phyloP scores from a whole-genome alignment of 176 grass and related monocot species.

The Cymbopogon citratus region DNA sequence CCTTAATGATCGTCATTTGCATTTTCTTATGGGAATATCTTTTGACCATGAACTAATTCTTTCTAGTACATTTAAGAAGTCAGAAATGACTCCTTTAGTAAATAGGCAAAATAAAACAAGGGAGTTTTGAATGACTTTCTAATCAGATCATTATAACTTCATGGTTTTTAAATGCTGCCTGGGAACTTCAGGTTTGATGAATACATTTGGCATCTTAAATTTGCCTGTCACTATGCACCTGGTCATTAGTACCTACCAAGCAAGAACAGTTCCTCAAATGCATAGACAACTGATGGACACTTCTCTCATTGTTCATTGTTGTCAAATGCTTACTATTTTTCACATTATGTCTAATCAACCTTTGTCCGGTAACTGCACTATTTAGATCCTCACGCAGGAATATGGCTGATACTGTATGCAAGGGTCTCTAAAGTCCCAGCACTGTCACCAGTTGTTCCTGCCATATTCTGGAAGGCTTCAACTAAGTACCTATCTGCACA shows the following conservation, averaged over 20 bases:
- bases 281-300: not conserved
- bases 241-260: not conserved
- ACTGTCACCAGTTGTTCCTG: not conserved
- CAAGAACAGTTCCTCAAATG: not conserved
- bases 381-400: slow-evolving; percentile 8
- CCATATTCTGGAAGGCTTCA: not conserved
- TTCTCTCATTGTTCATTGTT: not conserved
- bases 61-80: not conserved
- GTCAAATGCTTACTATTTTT: not conserved
- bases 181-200: not conserved
- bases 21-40: not conserved
- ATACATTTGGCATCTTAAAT: slow-evolving; percentile 6
- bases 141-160: not conserved
- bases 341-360: not conserved
- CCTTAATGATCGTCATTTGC: not conserved
- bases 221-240: not conserved
- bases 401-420: slow-evolving; percentile 8
- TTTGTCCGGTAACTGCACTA: not conserved
- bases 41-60: slow-evolving; percentile 18
- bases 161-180: slow-evolving; percentile 1
- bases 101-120: slow-evolving; percentile 7
- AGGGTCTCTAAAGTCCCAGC: not conserved
- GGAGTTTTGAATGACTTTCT: not conserved
- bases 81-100: not conserved
- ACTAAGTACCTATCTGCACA: not conserved